Conservation (phyloP, 768 basidiomycete genomes). For the Suillus alpinus region DNA sequence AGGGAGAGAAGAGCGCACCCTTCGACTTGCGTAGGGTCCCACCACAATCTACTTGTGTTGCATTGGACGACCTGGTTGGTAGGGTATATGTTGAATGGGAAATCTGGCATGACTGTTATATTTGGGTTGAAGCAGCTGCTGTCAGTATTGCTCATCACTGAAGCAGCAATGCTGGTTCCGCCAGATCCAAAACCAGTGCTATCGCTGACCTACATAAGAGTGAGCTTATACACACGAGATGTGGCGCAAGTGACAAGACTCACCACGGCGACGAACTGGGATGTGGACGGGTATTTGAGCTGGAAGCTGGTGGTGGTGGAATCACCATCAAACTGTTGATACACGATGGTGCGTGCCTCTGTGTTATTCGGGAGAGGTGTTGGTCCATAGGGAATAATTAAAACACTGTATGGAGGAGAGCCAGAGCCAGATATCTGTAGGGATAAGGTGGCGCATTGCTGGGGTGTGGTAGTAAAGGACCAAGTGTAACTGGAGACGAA, state of each 20-base stretch:
- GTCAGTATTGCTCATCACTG: constrained; percentile 50
- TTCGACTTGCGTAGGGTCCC: constrained; percentile 49
- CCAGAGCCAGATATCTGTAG: constrained; percentile 61
- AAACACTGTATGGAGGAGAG: constrained; percentile 61
- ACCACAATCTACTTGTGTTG: constrained; percentile 59
- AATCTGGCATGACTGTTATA: constrained; percentile 46
- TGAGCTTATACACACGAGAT: neutral
- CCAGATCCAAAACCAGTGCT: constrained; percentile 63
- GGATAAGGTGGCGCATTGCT: constrained; percentile 66
- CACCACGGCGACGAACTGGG: constrained; percentile 76
- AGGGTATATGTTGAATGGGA: constrained; percentile 61
- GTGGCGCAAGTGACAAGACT: constrained; percentile 29
- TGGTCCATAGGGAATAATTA: constrained; percentile 68
- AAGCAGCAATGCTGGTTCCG: constrained; percentile 68
- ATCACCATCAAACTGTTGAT: constrained; percentile 47
- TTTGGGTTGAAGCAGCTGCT: constrained; percentile 58
- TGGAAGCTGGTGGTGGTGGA: constrained; percentile 46
- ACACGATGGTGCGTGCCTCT: constrained; percentile 62
- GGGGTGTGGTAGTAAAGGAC: constrained; percentile 43
- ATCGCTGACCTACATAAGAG: constrained; percentile 51
- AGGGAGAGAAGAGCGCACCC: constrained; percentile 40
- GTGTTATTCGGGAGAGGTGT: constrained; percentile 56
- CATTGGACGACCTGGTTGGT: constrained; percentile 68
- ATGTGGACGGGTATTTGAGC: constrained; percentile 62
- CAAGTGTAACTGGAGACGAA: constrained; percentile 41